These are phyloP conservation scores for Noccaea caerulescens DNA, from an alignment of 345 rosid species.

Conservation along the genomic window DNA sequence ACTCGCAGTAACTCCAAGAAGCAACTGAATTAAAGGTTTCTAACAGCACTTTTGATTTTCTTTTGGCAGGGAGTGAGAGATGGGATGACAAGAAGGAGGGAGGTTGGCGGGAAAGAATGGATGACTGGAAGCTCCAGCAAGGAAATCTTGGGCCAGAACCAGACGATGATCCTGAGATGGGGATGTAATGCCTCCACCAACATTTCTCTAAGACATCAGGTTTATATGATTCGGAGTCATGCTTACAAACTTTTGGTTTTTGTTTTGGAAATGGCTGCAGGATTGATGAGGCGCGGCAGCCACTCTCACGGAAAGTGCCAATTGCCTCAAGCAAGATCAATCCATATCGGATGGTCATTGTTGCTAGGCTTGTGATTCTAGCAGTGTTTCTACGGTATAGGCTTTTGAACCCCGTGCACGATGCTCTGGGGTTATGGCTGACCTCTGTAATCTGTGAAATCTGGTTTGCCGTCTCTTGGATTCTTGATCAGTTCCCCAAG, in stretches of 20 bases:
- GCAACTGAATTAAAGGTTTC: not conserved
- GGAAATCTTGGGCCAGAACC: conserved; percentile 79
- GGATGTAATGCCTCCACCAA: conserved; percentile 51
- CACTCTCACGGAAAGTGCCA: conserved; percentile 91
- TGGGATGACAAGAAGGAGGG: conserved; percentile 89
- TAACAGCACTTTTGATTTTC: not conserved
- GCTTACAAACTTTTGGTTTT: conserved; percentile 11
- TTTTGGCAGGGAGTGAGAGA: conserved; percentile 65
- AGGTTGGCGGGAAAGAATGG: conserved; percentile 92
- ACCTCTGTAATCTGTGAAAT: conserved; percentile 89
- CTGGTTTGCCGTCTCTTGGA: conserved; percentile 98
- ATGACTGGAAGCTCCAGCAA: conserved; percentile 90
- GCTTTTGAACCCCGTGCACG: conserved; percentile 80
- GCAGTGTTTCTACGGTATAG: conserved; percentile 86
- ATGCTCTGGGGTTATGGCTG: conserved; percentile 92
- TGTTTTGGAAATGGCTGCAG: conserved; percentile 49
- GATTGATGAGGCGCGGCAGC: conserved; percentile 92
- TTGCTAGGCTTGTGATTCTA: conserved; percentile 81
- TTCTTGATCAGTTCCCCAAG: conserved; percentile 98
- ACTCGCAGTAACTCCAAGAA: conserved; percentile 17
- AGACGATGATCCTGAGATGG: conserved; percentile 84
- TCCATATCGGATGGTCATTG: conserved; percentile 92
- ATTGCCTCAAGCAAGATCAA: conserved; percentile 93
- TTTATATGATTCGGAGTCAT: conserved; percentile 1
- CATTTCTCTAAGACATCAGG: not conserved